phyloP scores from a whole-genome alignment of 305 asterid species.

The Striga hermonthica region DNA sequence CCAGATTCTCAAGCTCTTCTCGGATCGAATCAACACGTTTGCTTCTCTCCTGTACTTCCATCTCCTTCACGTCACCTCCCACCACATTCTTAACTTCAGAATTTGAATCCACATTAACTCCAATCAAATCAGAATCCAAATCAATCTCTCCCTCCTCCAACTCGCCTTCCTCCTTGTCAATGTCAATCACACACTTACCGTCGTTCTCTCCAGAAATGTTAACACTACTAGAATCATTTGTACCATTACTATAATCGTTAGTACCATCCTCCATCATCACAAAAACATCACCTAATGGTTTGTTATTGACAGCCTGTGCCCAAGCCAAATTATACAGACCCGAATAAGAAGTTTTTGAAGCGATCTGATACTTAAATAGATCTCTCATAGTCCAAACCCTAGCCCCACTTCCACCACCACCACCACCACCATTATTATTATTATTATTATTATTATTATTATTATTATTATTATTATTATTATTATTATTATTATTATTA shows the following conservation, averaged over 20 bases:
- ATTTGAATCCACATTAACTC: slow-evolving; percentile 32
- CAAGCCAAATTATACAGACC: slow-evolving; percentile 87
- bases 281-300: slow-evolving; percentile 69
- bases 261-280: slow-evolving; percentile 57
- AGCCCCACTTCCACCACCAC: slow-evolving; percentile 40
- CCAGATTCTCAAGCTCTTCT: slow-evolving; percentile 52
- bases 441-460: slow-evolving; percentile 31
- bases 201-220: slow-evolving; percentile 28
- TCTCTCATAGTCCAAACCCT: slow-evolving; percentile 88
- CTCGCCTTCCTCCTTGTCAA: slow-evolving; percentile 86
- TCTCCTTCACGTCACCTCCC: slow-evolving; percentile 27
- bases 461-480: slow-evolving; percentile 24
- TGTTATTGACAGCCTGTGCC: slow-evolving; percentile 95
- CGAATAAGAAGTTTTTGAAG: slow-evolving; percentile 50
- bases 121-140: slow-evolving; percentile 62
- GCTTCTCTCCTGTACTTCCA: slow-evolving; percentile 36
- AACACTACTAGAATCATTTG: slow-evolving; percentile 30
- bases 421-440: slow-evolving; percentile 30
- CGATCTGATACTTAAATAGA: slow-evolving; percentile 60
- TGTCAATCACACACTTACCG: slow-evolving; percentile 47
- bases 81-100: slow-evolving; percentile 30
- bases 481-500: slow-evolving; percentile 34
- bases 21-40: slow-evolving; percentile 41
- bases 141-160: slow-evolving; percentile 99
- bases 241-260: slow-evolving; percentile 34